Base-by-base conservation (phyloP, 768 basidiomycete genomes). In the Phylloporus arenicola region DNA sequence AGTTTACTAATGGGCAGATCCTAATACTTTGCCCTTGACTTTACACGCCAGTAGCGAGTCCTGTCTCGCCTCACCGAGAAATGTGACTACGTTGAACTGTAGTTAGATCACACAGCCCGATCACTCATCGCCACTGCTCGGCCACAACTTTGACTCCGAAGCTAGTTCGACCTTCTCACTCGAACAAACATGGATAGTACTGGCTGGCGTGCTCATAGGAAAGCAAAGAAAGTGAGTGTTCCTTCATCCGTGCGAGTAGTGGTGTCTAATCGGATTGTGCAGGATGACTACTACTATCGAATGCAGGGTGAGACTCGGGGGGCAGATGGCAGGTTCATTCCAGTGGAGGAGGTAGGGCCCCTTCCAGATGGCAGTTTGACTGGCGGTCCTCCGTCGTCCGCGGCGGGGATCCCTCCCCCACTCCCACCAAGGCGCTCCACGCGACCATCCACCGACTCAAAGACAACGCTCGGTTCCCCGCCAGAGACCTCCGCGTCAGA, bases 151-250 rank as follows among this genome's bases (percentile, higher is more conserved):
- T 17, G 20, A 22, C 35, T 35, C 35, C 35, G 35, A n/a, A 7
- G n/a, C 31, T 14, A 24, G 6, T 19, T 8, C 14, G 4, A 22
- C 38, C 20, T 24, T 20, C 22, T 19, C 16, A 19, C 48, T 35
- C 37, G 30, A 27, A 34, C 31, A 35, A 47, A 17, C 41, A 89
- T 91, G 87, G 89, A 90, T 63, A 81, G 77, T 51, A 70, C 81
- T 47, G 90, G 89, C 50, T 91, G 88, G 88, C 78, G 78, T 57
- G 86, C 87, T 31, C 74, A 74, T 14, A 76, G 81, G 46, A 76
- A 77, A 54, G 89, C 83, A 3, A 70, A 76, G 45, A 77, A 76
- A 70, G 83, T 77, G 55, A 51, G 71, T 4, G 11, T 56, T 29
- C 43, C 39, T 17, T 48, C 42, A 8, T 12, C 61, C 0, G 13